These are phyloP conservation scores for Fraxinus dipetala DNA, from an alignment of 305 asterid species.

Conservation along the genomic window DNA sequence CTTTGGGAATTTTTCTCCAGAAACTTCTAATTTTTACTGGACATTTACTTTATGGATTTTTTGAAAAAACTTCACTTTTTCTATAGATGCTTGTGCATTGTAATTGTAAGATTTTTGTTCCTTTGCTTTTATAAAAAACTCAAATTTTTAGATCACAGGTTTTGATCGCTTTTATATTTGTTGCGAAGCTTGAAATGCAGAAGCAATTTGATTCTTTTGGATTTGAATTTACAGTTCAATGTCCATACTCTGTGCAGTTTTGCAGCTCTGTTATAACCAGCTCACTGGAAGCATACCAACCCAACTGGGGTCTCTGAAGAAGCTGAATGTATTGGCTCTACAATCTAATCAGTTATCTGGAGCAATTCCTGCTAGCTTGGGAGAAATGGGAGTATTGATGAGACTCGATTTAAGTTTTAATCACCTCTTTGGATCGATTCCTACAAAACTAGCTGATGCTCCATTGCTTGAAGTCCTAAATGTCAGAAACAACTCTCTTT, in stretches of 20 bases:
- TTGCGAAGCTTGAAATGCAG: background rate
- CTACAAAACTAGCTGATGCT: conserved; percentile 75
- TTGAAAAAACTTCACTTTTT: background rate
- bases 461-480: conserved; percentile 66
- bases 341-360: conserved; percentile 74
- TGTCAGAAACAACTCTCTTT: conserved; percentile 69
- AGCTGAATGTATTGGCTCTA: conserved; percentile 69
- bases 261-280: conserved; percentile 89
- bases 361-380: conserved; percentile 91
- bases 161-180: background rate
- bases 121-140: background rate
- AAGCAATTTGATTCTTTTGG: background rate
- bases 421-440: conserved; percentile 77
- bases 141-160: background rate
- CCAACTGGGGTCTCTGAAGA: conserved; percentile 55
- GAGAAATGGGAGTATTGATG: conserved; percentile 52
- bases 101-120: background rate
- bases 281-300: conserved; percentile 79
- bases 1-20: background rate
- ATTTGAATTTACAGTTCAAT: background rate
- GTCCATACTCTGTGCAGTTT: conserved; percentile 39
- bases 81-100: background rate
- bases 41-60: background rate
- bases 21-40: background rate
- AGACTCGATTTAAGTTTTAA: conserved; percentile 79